Percentiles rank a stretch among this genome's conserved stretches.
These are phyloP conservation scores for Warburgia ugandensis DNA, from an alignment of 164 flowering plant genomes.

Conservation along the genomic window DNA sequence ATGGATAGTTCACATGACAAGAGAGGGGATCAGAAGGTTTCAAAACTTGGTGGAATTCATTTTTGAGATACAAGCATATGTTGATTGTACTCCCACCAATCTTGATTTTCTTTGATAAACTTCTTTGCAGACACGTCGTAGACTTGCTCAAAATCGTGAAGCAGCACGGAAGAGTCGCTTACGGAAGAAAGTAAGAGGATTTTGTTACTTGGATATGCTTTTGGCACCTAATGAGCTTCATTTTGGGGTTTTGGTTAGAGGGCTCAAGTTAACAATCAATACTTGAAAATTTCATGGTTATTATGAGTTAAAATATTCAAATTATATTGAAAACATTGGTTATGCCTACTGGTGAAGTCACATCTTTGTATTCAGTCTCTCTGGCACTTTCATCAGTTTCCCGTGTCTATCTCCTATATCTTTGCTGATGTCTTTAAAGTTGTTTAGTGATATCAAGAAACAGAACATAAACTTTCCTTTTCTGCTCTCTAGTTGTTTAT, in stretches of 20 bases:
- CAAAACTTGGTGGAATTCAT: neutral
- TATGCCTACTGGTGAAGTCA: too few species aligned
- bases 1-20: constrained; percentile 43
- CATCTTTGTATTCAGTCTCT: too few species aligned
- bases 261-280: neutral
- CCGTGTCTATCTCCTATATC: too few species aligned
- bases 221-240: neutral
- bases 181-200: constrained; percentile 54
- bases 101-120: neutral
- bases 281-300: neutral
- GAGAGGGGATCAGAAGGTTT: constrained; percentile 70
- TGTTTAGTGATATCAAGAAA: too few species aligned
- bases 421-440: too few species aligned
- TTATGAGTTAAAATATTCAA: neutral
- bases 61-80: neutral
- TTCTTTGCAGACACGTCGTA: constrained; percentile 50
- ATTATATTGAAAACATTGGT: neutral
- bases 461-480: too few species aligned
- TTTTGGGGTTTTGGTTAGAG: neutral
- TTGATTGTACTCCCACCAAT: neutral
- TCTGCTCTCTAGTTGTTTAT: too few species aligned
- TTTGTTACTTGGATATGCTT: neutral
- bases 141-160: constrained; percentile 86
- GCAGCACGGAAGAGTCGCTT: constrained; percentile 81
- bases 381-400: too few species aligned